Evolutionary conservation across 148 eudicot genomes (phyloP).

Genomic region (Rhododendron kiyosumense): DNA sequence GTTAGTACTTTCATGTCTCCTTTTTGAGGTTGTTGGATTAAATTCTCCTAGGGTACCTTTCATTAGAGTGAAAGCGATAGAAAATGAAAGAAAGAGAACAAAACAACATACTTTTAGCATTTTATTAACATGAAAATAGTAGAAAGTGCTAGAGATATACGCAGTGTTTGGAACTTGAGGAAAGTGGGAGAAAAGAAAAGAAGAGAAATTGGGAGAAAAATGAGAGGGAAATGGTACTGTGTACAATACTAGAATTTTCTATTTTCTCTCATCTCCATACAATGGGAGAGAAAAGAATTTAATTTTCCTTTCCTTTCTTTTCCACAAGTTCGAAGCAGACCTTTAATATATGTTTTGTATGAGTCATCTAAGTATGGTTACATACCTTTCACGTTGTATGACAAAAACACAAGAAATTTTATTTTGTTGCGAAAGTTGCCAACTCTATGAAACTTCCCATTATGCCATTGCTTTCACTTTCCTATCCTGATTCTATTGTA

Average conservation of each 20-base stretch:
- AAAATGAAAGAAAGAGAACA: no score
- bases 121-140: not conserved
- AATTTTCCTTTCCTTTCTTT: no score
- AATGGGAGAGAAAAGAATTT: no score
- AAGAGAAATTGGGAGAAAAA: no score
- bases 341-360: not conserved
- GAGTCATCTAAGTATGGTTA: not conserved
- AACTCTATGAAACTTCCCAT: not conserved
- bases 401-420: not conserved
- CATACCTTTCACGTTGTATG: not conserved
- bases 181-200: not conserved
- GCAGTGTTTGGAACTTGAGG: not conserved
- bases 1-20: not conserved
- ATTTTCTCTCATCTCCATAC: not conserved
- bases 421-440: not conserved
- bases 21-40: not conserved
- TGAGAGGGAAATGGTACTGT: not conserved
- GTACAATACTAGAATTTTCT: not conserved
- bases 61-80: not conserved
- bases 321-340: no score
- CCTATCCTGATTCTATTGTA: no score
- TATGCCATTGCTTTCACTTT: no score
- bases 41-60: not conserved
- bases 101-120: not conserved
- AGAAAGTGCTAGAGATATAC: not conserved